phyloP scores from a whole-genome alignment of 768 basidiomycete species.

The Suillus hirtellus region DNA sequence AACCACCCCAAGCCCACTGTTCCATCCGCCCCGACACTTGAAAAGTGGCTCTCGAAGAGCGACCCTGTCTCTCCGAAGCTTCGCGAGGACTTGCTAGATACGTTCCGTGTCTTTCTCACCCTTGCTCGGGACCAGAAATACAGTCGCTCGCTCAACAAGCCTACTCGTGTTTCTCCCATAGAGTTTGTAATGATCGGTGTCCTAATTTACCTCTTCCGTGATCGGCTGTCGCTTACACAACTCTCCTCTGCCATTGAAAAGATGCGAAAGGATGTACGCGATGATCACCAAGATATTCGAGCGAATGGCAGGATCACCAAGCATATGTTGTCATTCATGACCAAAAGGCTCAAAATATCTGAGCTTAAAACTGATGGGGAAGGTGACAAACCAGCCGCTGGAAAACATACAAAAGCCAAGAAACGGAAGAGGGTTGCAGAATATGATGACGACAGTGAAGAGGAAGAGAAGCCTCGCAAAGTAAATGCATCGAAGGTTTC shows the following conservation, averaged over 20 bases:
- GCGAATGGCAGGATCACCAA: conserved; percentile 38
- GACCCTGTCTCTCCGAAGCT: conserved; percentile 29
- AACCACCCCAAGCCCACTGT: conserved; percentile 28
- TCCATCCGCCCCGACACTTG: conserved; percentile 30
- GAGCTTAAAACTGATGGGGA: conserved; percentile 34
- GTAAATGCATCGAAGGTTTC: conserved; percentile 16
- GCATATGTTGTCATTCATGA: conserved; percentile 33
- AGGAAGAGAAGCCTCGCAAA: conserved; percentile 23
- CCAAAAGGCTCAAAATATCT: conserved; percentile 32
- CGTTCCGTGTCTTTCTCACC: conserved; percentile 35
- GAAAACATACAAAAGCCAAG: conserved; percentile 14
- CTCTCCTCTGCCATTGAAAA: conserved; percentile 43
- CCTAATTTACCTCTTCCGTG: conserved; percentile 39
- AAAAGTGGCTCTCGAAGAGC: conserved; percentile 38
- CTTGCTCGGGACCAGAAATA: conserved; percentile 36
- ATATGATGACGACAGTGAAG: conserved; percentile 25
- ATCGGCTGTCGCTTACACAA: conserved; percentile 37
- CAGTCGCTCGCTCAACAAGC: conserved; percentile 33
- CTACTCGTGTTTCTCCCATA: conserved; percentile 41
- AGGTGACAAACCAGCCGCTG: conserved; percentile 27
- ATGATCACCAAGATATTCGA: conserved; percentile 41
- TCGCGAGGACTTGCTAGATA: conserved; percentile 30
- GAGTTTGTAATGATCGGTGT: conserved; percentile 48
- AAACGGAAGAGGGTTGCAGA: conserved; percentile 30
- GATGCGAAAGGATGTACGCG: conserved; percentile 41